Conservation (phyloP, 2,329 filamentous ascomycete genomes). For the Sporothrix brasiliensis region DNA sequence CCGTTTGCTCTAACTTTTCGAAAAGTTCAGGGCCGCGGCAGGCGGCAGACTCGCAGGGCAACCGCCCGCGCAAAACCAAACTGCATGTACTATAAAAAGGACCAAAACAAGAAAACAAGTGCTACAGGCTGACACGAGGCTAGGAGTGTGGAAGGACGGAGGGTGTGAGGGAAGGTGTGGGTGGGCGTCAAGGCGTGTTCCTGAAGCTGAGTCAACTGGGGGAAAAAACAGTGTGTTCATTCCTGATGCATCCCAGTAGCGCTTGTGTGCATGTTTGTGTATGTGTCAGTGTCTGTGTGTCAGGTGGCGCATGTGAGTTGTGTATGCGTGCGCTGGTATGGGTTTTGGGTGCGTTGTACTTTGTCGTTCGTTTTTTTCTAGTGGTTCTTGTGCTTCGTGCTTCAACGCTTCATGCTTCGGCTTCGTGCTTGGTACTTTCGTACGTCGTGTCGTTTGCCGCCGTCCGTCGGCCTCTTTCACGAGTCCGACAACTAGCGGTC, state of each 20-base stretch:
- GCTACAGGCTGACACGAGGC: constrained; percentile 28
- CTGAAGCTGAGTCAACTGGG: constrained; percentile 26
- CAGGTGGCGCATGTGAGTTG: constrained; percentile 11
- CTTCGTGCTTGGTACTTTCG: background rate
- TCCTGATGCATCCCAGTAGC: constrained; percentile 17
- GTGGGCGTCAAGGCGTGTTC: background rate
- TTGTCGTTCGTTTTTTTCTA: background rate
- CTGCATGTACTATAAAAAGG: constrained; percentile 17
- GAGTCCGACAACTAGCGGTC: constrained; percentile 16
- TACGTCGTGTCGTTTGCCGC: constrained; percentile 17
- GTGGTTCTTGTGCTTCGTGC: background rate
- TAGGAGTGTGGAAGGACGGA: constrained; percentile 4
- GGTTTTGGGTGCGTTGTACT: background rate
- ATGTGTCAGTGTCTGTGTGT: background rate
- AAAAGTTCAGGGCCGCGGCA: constrained; percentile 10
- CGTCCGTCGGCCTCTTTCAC: constrained; percentile 5
- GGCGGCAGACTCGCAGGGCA: constrained; percentile 11
- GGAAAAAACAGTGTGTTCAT: constrained; percentile 4
- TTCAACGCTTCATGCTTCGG: no score
- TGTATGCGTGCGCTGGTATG: constrained; percentile 3
- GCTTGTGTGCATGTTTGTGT: constrained; percentile 5
- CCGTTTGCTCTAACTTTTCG: no score
- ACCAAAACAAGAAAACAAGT: constrained; percentile 25
- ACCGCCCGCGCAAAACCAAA: background rate
- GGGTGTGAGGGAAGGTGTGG: background rate